Conservation (phyloP, 805 yeast species). For the Candida ortonii region DNA sequence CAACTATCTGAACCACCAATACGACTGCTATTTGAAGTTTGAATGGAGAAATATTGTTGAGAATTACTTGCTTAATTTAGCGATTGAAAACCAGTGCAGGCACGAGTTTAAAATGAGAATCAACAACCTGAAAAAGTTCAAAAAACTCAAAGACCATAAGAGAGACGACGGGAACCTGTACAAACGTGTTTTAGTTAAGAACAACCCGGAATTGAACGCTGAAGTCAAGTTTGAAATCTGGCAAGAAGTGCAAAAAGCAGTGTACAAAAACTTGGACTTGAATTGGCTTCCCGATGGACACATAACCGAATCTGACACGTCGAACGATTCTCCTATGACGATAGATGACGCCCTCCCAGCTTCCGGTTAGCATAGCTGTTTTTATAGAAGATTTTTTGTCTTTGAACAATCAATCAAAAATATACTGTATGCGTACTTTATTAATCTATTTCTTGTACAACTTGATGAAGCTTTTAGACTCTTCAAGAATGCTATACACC, state of each 20-base stretch:
- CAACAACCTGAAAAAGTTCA: constrained; percentile 42
- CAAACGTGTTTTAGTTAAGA: constrained; percentile 27
- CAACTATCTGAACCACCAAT: constrained; percentile 20
- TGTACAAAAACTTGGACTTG: constrained; percentile 56
- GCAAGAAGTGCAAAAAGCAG: constrained; percentile 60
- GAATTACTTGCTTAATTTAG: constrained; percentile 60
- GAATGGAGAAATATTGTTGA: constrained; percentile 78
- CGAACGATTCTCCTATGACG: too few species aligned
- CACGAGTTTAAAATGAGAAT: constrained; percentile 57
- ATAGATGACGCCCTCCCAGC: too few species aligned
- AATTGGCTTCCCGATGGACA: constrained; percentile 52
- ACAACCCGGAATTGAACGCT: constrained; percentile 38
- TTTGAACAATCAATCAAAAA: too few species aligned
- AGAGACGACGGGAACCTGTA: constrained; percentile 19
- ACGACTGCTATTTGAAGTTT: constrained; percentile 29
- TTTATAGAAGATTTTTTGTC: too few species aligned
- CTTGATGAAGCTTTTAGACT: constrained; percentile 27
- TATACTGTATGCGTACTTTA: too few species aligned
- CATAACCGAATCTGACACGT: too few species aligned
- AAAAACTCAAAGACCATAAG: constrained; percentile 13
- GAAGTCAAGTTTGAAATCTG: constrained; percentile 59
- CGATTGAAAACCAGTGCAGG: constrained; percentile 70
- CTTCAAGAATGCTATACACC: constrained; percentile 32
- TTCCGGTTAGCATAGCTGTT: too few species aligned
- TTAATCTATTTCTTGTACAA: constrained; percentile 16